Percentiles rank a stretch among this genome's conserved stretches.
Conservation (phyloP, 352 stramenopile genomes). For the Globisporangium spiculum region DNA sequence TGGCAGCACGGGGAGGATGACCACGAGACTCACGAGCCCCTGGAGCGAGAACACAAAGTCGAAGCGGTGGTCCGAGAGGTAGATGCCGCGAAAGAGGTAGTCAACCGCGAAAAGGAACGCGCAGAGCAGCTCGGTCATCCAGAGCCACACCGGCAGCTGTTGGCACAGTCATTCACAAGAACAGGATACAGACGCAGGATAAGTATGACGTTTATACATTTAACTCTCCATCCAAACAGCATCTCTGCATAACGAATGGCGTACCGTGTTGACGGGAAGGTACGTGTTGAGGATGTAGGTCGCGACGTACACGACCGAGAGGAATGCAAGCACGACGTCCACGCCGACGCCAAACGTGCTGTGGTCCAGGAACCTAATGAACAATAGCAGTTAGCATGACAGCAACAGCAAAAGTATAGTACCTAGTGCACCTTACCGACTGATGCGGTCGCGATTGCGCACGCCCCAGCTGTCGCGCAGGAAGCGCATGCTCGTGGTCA, state of each 20-base stretch:
- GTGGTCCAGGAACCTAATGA: slow-evolving; percentile 70
- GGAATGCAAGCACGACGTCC: slow-evolving; percentile 55
- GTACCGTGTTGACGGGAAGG: slow-evolving; percentile 53
- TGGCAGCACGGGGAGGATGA: slow-evolving; percentile 75
- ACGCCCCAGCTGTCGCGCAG: slow-evolving; percentile 24
- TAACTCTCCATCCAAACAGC: not conserved
- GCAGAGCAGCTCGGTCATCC: slow-evolving; percentile 65
- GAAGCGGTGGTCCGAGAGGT: slow-evolving; percentile 57
- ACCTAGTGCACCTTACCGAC: slow-evolving; percentile 23
- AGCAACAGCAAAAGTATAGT: not conserved
- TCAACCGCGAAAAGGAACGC: slow-evolving; percentile 61
- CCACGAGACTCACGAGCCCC: slow-evolving; percentile 51
- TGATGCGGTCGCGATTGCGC: slow-evolving; percentile 41
- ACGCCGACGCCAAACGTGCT: slow-evolving; percentile 63
- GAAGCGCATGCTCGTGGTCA: slow-evolving; percentile 32
- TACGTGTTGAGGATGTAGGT: slow-evolving; percentile 83
- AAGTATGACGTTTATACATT: not conserved
- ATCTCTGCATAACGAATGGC: not conserved
- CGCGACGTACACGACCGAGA: slow-evolving; percentile 57
- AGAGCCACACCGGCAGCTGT: slow-evolving; percentile 67
- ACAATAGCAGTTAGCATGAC: not conserved
- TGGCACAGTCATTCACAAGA: slow-evolving; percentile 6
- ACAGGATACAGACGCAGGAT: not conserved
- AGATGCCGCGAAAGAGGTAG: slow-evolving; percentile 71
- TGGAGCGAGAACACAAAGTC: slow-evolving; percentile 65